Base-by-base conservation (phyloP, 2,329 filamentous ascomycete genomes). In the Colletotrichum horii region DNA sequence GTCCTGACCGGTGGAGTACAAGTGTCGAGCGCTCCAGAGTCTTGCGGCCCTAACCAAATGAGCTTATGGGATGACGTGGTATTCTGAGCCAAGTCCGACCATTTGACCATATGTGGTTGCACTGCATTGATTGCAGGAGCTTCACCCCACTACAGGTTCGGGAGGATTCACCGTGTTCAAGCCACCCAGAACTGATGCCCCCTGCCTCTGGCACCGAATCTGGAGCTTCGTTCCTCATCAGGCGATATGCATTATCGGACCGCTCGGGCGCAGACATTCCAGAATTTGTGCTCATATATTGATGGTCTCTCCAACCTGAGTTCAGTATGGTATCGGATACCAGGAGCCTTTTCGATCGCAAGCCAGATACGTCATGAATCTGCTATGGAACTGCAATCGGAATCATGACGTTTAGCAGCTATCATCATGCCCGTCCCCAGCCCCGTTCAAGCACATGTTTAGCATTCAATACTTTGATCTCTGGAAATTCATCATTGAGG, bases 231-330 rank as follows among this genome's bases (percentile, higher is more conserved):
- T 2, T 48, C 19, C 38, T 3, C 2, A 52, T 52, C 6, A 24
- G 4, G 3, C 43, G 3, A 4, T 22, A n/a, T 11, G n/a, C n/a
- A 14, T 52, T 52, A 24, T 52, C 43, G 11, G 11, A 52, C 14
- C n/a, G 14, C 22, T 22, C 2, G 43, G 6, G 43, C 3, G 11
- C 6, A 22, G n/a, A 52, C n/a, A 2, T 52, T 52, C 11, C 43
- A 4, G 2, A 22, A 7, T 22, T 22, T 52, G n/a, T 22, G n/a
- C 0, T 52, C 11, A 12, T 4, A 52, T 22, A 0, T 14, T 52
- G n/a, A 1, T 52, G 1, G n/a, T 52, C 43, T 52, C 38, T 48
- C 9, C 19, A 48, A 3, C 19, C 8, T 8, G 8, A 8, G 36
- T 16, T n/a, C 19, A n/a, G 8, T 48, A 9, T n/a, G 19, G 9